These are phyloP conservation scores for Debaryomyces psychrophilus DNA, from an alignment of 1,139 yeast species.

Conservation along the genomic window DNA sequence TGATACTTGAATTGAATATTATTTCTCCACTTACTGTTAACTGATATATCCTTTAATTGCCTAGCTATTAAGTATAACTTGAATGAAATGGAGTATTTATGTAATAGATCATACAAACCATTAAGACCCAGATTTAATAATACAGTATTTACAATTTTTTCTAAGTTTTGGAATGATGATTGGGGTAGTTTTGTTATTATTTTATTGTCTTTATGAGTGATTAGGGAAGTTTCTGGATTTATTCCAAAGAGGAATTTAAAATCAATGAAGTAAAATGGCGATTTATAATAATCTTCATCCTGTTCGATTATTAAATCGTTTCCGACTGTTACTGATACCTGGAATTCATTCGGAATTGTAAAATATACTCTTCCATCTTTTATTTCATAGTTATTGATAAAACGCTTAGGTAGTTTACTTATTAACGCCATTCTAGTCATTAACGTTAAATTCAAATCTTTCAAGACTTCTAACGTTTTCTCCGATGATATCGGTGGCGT, in stretches of 20 bases:
- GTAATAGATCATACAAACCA: slow-evolving; percentile 68
- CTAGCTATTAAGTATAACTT: slow-evolving; percentile 71
- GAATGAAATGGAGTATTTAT: slow-evolving; percentile 71
- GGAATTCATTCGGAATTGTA: slow-evolving; percentile 64
- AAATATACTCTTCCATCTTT: slow-evolving; percentile 79
- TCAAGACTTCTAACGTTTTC: slow-evolving; percentile 63
- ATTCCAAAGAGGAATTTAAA: slow-evolving; percentile 65
- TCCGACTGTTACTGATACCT: slow-evolving; percentile 70
- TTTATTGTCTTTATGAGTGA: slow-evolving; percentile 32
- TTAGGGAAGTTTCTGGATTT: slow-evolving; percentile 37
- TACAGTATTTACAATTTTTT: slow-evolving; percentile 58
- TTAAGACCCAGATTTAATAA: slow-evolving; percentile 55
- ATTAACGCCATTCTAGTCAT: slow-evolving; percentile 75
- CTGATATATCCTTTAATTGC: slow-evolving; percentile 58
- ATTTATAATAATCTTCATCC: slow-evolving; percentile 38
- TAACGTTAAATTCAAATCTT: slow-evolving; percentile 71
- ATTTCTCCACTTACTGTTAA: slow-evolving; percentile 64
- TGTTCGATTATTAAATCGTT: slow-evolving; percentile 52
- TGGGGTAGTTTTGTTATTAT: slow-evolving; percentile 38
- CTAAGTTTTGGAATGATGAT: slow-evolving; percentile 49
- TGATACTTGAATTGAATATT: slow-evolving; percentile 68
- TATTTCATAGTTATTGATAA: slow-evolving; percentile 59
- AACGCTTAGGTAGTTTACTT: slow-evolving; percentile 62
- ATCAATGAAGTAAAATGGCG: slow-evolving; percentile 79
- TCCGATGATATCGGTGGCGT: slow-evolving; percentile 55